These are phyloP conservation scores for Mycena rosella DNA, from an alignment of 768 basidiomycete genomes.

Conservation along the genomic window DNA sequence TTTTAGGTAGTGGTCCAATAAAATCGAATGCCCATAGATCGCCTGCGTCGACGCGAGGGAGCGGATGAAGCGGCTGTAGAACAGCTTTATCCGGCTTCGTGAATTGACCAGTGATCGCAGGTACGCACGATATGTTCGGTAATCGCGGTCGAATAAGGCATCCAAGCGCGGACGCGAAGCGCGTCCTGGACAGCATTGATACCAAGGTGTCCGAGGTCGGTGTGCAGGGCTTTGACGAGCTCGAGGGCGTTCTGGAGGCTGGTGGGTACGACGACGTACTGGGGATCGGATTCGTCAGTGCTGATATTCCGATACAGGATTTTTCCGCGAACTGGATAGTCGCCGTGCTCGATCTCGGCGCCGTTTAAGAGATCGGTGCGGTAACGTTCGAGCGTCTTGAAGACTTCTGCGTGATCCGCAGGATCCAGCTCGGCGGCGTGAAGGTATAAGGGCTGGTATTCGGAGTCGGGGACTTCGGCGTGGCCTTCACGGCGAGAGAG, in stretches of 20 bases:
- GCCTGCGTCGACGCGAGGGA: constrained; percentile 36
- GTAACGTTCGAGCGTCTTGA: constrained; percentile 17
- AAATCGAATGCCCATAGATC: constrained; percentile 40
- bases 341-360: constrained; percentile 5
- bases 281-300: constrained; percentile 1
- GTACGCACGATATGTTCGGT: constrained; percentile 30
- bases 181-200: constrained; percentile 28
- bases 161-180: too few species aligned
- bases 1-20: constrained; percentile 35
- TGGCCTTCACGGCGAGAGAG: constrained; percentile 38
- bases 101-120: constrained; percentile 40
- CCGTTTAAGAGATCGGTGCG: constrained; percentile 4
- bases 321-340: constrained; percentile 8
- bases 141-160: constrained; percentile 23
- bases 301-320: constrained; percentile 23
- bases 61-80: constrained; percentile 37
- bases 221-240: constrained; percentile 21
- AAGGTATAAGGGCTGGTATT: constrained; percentile 35
- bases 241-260: constrained; percentile 15
- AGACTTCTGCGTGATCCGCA: constrained; percentile 10
- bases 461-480: constrained; percentile 23
- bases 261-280: constrained; percentile 32
- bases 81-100: constrained; percentile 26
- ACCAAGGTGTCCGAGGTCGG: constrained; percentile 38
- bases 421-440: constrained; percentile 24